These are phyloP conservation scores for Protomyces arabidopsidicola DNA, from an alignment of 1,139 yeast genomes.

Conservation along the genomic window DNA sequence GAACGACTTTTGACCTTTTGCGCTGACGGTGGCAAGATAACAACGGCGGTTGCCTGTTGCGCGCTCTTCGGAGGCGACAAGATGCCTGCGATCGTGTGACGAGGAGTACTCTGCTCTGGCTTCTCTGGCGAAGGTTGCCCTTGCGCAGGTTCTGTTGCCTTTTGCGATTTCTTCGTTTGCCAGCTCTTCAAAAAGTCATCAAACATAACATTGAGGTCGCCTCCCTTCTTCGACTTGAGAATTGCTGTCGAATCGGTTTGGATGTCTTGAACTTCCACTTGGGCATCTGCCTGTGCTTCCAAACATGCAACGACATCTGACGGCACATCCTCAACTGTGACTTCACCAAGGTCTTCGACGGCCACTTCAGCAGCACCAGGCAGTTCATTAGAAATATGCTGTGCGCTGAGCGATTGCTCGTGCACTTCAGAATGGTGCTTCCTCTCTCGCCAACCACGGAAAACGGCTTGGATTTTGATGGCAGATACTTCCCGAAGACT, in stretches of 20 bases:
- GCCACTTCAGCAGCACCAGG: background rate
- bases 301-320: background rate
- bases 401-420: background rate
- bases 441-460: constrained; percentile 20
- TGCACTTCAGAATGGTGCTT: background rate
- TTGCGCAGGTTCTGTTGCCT: constrained; percentile 2
- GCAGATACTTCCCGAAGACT: background rate
- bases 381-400: background rate
- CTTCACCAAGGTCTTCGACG: background rate
- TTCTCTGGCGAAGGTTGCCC: background rate
- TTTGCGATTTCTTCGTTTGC: constrained; percentile 18
- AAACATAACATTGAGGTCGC: constrained; percentile 5
- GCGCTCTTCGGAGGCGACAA: constrained; percentile 7
- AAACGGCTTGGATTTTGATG: constrained; percentile 9
- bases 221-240: background rate
- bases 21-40: constrained; percentile 6
- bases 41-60: background rate
- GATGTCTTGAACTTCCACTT: background rate
- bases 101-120: background rate
- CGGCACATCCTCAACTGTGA: background rate
- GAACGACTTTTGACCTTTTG: constrained; percentile 7
- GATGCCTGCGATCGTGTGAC: constrained; percentile 1
- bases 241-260: too few relatives aligned
- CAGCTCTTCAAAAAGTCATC: constrained; percentile 11
- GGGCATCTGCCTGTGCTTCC: background rate